Conservation (phyloP, 345 rosid species). For the Salix viminalis region DNA sequence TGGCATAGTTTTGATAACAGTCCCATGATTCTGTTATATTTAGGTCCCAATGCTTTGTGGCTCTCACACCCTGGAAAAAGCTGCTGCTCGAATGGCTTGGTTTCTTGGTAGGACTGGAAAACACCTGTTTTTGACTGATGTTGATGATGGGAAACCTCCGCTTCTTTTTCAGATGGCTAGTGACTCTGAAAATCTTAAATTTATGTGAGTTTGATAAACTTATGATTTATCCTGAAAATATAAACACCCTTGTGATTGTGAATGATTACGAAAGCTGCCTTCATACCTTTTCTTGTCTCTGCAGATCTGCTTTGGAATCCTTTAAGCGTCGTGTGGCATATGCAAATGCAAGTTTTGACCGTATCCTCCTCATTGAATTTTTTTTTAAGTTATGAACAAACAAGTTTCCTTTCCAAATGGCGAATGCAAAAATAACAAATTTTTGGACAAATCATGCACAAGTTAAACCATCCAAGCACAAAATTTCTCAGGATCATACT, state of each 20-base stretch:
- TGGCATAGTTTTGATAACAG: neutral
- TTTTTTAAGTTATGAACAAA: neutral
- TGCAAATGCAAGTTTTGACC: conserved; percentile 70
- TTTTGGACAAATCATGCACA: too few relatives aligned
- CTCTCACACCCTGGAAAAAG: conserved; percentile 51
- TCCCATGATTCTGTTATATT: neutral
- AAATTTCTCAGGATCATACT: neutral
- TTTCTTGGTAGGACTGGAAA: conserved; percentile 77
- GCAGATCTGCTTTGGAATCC: conserved; percentile 78
- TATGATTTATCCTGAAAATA: conserved; percentile 6
- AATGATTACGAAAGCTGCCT: conserved; percentile 5
- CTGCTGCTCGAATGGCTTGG: conserved; percentile 54
- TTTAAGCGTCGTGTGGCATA: conserved; percentile 74
- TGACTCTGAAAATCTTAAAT: conserved; percentile 66
- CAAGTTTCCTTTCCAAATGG: too few relatives aligned
- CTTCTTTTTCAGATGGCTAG: conserved; percentile 72
- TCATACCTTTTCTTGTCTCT: conserved; percentile 18
- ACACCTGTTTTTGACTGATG: conserved; percentile 72
- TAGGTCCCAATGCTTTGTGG: conserved; percentile 81
- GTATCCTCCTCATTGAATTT: conserved; percentile 47
- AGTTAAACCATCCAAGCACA: too few relatives aligned
- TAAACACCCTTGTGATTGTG: neutral
- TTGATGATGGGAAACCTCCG: conserved; percentile 54
- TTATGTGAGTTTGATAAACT: conserved; percentile 54
- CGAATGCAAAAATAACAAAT: too few relatives aligned